Evolutionary conservation across 306 rosid species (phyloP).

Genomic region (Ochetophila trinervis): DNA sequence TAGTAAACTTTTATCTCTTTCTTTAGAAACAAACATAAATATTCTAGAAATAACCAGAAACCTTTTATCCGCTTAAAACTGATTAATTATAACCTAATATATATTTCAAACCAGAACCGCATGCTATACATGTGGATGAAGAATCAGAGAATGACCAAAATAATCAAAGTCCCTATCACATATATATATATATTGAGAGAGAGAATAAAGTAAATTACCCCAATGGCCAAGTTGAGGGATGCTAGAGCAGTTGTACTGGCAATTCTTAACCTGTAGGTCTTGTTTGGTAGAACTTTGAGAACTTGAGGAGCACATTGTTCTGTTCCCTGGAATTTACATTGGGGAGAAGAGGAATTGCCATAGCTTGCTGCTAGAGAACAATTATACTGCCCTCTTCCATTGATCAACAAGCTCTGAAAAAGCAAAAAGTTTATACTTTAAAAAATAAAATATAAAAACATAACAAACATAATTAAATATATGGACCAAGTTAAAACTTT

Average conservation of each 20-base stretch:
- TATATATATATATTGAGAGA: background rate
- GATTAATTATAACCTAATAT: too few species aligned
- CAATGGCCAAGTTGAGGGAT: constrained; percentile 78
- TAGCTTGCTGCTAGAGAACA: constrained; percentile 57
- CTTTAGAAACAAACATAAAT: too few species aligned
- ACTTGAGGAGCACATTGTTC: constrained; percentile 74
- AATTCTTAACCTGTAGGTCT: constrained; percentile 60
- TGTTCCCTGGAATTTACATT: constrained; percentile 46
- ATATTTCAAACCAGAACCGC: too few species aligned
- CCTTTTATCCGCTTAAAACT: too few species aligned
- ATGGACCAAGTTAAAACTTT: background rate
- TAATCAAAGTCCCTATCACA: background rate
- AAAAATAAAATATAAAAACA: too few species aligned
- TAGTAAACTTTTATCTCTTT: too few species aligned
- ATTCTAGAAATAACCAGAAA: too few species aligned
- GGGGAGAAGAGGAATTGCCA: constrained; percentile 11
- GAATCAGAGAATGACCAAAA: background rate
- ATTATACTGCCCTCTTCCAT: constrained; percentile 79
- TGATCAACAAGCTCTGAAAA: constrained; percentile 50
- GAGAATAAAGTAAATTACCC: constrained; percentile 20
- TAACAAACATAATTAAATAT: background rate
- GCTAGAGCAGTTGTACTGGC: constrained; percentile 77
- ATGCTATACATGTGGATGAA: background rate
- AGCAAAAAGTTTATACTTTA: too few species aligned
- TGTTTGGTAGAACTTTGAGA: constrained; percentile 57